These are phyloP conservation scores for Trebouxia gelatinosa DNA, from an alignment of 163 green algal species.

Conservation along the genomic window DNA sequence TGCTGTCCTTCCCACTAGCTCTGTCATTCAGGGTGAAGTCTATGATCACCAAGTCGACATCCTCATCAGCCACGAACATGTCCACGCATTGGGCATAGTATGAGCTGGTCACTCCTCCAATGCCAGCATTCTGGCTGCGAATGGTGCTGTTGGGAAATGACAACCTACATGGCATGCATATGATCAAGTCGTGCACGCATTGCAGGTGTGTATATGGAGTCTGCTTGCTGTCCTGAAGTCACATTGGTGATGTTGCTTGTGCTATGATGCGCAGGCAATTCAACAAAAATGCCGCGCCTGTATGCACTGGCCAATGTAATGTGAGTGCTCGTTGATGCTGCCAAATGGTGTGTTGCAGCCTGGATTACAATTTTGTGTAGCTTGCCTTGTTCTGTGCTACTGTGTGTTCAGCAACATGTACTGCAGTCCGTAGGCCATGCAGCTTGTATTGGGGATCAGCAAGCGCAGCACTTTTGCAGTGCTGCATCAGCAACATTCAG, in stretches of 20 bases:
- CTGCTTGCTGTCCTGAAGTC: not conserved
- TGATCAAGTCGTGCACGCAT: not conserved
- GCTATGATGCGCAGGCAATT: not conserved
- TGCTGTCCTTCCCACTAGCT: not conserved
- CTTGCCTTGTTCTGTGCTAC: too few relatives aligned
- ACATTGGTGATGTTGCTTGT: not conserved
- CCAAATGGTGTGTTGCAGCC: too few relatives aligned
- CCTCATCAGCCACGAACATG: constrained; percentile 4
- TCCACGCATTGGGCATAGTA: constrained; percentile 27
- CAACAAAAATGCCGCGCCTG: too few relatives aligned
- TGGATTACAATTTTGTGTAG: too few relatives aligned
- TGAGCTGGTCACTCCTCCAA: not conserved
- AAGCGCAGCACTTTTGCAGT: too few relatives aligned
- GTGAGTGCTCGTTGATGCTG: too few relatives aligned
- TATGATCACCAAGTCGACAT: constrained; percentile 38
- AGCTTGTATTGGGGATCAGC: too few relatives aligned
- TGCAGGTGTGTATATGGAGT: not conserved
- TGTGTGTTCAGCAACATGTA: too few relatives aligned
- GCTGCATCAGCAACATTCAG: too few relatives aligned
- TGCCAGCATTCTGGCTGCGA: constrained; percentile 23
- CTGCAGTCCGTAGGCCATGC: too few relatives aligned
- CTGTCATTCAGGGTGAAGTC: constrained; percentile 39
- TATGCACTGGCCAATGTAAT: too few relatives aligned
- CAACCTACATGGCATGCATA: not conserved
- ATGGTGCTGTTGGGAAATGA: constrained; percentile 3